These are phyloP conservation scores for Amylocystis lapponica DNA, from an alignment of 768 basidiomycete species.

Conservation along the genomic window DNA sequence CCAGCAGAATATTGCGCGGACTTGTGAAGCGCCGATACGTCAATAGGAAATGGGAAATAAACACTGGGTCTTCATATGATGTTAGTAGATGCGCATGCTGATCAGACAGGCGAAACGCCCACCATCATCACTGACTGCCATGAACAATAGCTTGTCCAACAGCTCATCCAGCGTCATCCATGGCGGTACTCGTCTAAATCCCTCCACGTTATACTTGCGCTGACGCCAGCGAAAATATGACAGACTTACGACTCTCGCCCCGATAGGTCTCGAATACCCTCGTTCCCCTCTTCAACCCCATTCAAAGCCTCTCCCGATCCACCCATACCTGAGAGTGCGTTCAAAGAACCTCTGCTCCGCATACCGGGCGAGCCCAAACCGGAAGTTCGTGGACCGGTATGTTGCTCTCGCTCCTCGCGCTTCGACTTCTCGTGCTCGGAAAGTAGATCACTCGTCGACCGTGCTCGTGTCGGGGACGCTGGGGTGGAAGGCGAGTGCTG, in stretches of 20 bases:
- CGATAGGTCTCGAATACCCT: constrained; percentile 14
- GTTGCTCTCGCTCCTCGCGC: constrained; percentile 15
- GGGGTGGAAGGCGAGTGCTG: constrained; percentile 28
- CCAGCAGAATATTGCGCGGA: constrained; percentile 72
- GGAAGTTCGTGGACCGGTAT: constrained; percentile 1
- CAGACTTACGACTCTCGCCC: constrained; percentile 50
- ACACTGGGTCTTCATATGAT: constrained; percentile 55
- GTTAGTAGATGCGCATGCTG: constrained; percentile 1
- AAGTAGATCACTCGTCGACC: constrained; percentile 49
- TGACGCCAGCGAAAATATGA: too few species aligned
- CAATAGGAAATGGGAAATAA: constrained; percentile 73
- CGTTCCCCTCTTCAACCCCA: background rate
- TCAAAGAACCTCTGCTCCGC: constrained; percentile 1
- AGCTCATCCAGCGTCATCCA: constrained; percentile 77
- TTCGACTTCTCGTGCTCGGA: constrained; percentile 30
- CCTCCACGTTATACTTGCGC: background rate
- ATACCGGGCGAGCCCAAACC: background rate
- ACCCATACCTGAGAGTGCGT: background rate
- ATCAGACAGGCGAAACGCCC: constrained; percentile 10
- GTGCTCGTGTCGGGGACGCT: constrained; percentile 48
- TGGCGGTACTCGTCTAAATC: constrained; percentile 47
- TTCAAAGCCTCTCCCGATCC: background rate
- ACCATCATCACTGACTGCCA: constrained; percentile 85
- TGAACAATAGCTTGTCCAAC: constrained; percentile 75
- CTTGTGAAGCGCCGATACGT: constrained; percentile 81